Evolutionary conservation across 495 filamentous ascomycete species (phyloP).

Genomic region (Daldinia loculata): DNA sequence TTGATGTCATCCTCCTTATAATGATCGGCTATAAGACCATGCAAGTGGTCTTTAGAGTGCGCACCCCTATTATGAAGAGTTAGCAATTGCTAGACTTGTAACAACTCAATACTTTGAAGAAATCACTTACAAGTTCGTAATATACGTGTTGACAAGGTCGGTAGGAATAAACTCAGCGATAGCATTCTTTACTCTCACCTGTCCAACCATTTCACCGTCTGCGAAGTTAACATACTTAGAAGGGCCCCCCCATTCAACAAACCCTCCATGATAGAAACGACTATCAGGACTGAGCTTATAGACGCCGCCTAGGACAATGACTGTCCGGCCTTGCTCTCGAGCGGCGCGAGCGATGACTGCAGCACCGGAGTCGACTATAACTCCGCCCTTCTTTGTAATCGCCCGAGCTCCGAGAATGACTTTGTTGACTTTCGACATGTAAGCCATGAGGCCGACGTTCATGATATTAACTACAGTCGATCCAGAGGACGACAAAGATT

Average conservation of each 20-base stretch:
- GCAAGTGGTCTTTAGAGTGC: slow-evolving; percentile 81
- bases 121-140: slow-evolving; percentile 85
- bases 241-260: slow-evolving; percentile 84
- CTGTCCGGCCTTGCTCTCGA: slow-evolving; percentile 77
- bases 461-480: slow-evolving; percentile 83
- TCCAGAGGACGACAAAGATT: slow-evolving; percentile 76
- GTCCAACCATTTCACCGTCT: slow-evolving; percentile 76
- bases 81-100: slow-evolving; percentile 28
- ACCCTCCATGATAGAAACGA: slow-evolving; percentile 76
- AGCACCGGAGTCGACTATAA: slow-evolving; percentile 81
- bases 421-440: slow-evolving; percentile 94
- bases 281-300: slow-evolving; percentile 92
- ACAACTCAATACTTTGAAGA: background rate
- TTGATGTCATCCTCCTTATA: slow-evolving; percentile 84
- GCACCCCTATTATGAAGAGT: slow-evolving; percentile 67
- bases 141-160: slow-evolving; percentile 84
- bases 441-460: slow-evolving; percentile 83
- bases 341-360: slow-evolving; percentile 83
- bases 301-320: slow-evolving; percentile 83
- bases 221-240: slow-evolving; percentile 75
- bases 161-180: slow-evolving; percentile 83
- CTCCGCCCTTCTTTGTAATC: slow-evolving; percentile 84
- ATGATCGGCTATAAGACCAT: slow-evolving; percentile 83
- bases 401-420: slow-evolving; percentile 87
- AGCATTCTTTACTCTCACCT: slow-evolving; percentile 81